Evolutionary conservation across 2,329 filamentous ascomycete species (phyloP).

Genomic region (Epichloe gansuensis): DNA sequence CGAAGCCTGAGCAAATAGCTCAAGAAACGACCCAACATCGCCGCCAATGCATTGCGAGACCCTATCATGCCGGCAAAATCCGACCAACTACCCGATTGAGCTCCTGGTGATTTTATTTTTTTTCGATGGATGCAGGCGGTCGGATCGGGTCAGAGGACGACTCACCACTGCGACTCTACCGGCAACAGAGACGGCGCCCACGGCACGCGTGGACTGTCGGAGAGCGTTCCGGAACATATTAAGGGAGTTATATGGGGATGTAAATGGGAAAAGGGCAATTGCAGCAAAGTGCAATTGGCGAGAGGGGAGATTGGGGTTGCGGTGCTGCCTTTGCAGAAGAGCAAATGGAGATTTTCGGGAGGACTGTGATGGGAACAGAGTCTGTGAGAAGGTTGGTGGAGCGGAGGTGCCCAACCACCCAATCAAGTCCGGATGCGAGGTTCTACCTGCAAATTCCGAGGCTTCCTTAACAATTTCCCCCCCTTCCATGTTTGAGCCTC

Average conservation of each 20-base stretch:
- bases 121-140: constrained; percentile 21
- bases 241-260: constrained; percentile 37
- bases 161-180: constrained; percentile 91
- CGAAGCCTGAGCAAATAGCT: constrained; percentile 33
- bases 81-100: constrained; percentile 24
- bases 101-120: constrained; percentile 12
- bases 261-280: constrained; percentile 47
- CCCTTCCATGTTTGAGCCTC: constrained; percentile 11
- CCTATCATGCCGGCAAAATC: background rate
- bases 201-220: constrained; percentile 89
- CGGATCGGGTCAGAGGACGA: constrained; percentile 34
- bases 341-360: constrained; percentile 33
- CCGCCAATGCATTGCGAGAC: background rate
- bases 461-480: constrained; percentile 26
- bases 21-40: constrained; percentile 11
- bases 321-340: constrained; percentile 34
- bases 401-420: constrained; percentile 19
- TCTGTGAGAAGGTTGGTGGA: constrained; percentile 30
- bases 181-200: constrained; percentile 83
- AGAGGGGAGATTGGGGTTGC: constrained; percentile 46
- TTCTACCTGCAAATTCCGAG: constrained; percentile 28
- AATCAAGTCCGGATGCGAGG: constrained; percentile 23
- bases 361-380: constrained; percentile 28
- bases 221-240: constrained; percentile 97
- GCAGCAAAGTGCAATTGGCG: constrained; percentile 47